These are phyloP conservation scores for Claviceps sorghi DNA, from an alignment of 2,329 filamentous ascomycete species.

Conservation along the genomic window DNA sequence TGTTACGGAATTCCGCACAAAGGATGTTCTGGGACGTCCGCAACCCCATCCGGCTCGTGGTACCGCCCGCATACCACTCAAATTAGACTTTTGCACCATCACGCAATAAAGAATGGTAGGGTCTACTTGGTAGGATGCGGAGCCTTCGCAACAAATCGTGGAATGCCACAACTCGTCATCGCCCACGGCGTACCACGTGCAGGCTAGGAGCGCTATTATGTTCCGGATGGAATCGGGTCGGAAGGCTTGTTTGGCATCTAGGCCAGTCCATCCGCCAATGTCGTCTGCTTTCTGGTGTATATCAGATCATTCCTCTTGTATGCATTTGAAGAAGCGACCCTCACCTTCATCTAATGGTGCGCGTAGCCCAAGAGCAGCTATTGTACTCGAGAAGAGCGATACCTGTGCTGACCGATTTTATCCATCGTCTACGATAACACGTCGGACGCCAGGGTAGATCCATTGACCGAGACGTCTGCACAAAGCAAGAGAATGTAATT, in stretches of 20 bases:
- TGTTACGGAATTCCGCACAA: neutral
- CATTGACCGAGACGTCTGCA: neutral
- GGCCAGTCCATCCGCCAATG: neutral
- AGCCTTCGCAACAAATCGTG: neutral
- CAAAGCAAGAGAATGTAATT: neutral
- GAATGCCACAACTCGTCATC: neutral
- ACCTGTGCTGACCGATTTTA: neutral
- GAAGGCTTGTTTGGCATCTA: neutral
- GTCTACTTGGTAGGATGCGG: neutral
- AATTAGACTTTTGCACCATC: neutral
- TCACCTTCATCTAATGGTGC: neutral
- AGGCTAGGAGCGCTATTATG: neutral
- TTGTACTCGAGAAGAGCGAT: neutral
- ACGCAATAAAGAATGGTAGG: neutral
- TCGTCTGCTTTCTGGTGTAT: neutral
- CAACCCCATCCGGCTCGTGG: neutral
- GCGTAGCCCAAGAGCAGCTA: neutral
- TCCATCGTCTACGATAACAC: neutral
- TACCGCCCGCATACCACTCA: neutral
- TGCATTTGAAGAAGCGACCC: neutral
- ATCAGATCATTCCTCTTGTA: neutral
- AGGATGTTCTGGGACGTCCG: neutral
- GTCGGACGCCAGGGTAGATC: neutral
- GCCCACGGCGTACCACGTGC: neutral
- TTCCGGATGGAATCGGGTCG: neutral